A percentile compares a stretch with the other conserved stretches of the same genome.
Evolutionary conservation across 768 basidiomycete genomes (phyloP).

Genomic region (Podaxis sp.): DNA sequence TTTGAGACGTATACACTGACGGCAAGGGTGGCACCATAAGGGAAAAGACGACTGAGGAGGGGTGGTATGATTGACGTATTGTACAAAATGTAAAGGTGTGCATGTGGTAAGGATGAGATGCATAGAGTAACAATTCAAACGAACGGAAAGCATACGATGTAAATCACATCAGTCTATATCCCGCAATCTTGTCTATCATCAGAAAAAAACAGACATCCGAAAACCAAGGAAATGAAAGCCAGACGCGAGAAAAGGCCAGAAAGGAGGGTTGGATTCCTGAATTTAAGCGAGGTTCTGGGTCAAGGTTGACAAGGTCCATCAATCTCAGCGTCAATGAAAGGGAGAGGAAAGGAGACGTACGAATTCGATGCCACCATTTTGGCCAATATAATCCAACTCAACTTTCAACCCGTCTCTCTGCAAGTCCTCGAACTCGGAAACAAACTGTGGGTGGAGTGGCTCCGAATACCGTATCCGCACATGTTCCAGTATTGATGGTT

Average conservation of each 20-base stretch:
- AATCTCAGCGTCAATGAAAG: not conserved
- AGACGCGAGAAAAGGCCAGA: not conserved
- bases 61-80: not conserved
- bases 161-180: not conserved
- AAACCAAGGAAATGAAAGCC: not conserved
- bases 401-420: conserved; percentile 10
- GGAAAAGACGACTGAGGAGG: conserved; percentile 22
- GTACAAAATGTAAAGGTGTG: conserved; percentile 6
- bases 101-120: conserved; percentile 1
- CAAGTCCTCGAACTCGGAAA: conserved; percentile 8
- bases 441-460: conserved; percentile 5
- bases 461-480: conserved; percentile 10
- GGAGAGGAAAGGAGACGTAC: not conserved
- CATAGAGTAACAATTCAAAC: not conserved
- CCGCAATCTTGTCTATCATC: not conserved
- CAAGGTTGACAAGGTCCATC: not conserved
- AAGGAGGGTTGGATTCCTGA: not conserved
- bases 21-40: not conserved
- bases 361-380: conserved; percentile 8
- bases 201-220: not conserved
- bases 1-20: too few species aligned
- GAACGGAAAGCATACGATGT: not conserved
- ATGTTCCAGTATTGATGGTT: conserved; percentile 8
- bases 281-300: not conserved
- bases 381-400: conserved; percentile 10